Evolutionary conservation across 2,329 filamentous ascomycete genomes (phyloP).

Genomic region (Fusarium sp.): DNA sequence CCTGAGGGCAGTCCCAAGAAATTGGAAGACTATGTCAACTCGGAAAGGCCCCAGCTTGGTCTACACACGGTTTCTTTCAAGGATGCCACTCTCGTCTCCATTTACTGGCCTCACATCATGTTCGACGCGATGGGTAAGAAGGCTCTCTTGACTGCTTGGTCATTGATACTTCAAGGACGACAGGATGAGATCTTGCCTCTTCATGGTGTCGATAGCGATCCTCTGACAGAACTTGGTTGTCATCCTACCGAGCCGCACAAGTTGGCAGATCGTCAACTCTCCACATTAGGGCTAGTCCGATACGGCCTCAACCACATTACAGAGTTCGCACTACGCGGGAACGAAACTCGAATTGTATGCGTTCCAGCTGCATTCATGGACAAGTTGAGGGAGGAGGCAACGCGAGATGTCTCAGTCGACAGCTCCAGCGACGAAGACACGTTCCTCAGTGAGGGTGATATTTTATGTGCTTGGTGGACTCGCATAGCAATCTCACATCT

Average conservation of each 20-base stretch:
- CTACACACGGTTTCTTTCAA: not conserved
- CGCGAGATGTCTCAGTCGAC: not conserved
- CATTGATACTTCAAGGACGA: not conserved
- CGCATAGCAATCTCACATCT: not conserved
- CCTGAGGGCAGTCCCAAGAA: not conserved
- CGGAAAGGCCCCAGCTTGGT: not conserved
- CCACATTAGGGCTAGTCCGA: not conserved
- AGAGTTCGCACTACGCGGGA: not conserved
- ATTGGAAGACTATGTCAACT: not conserved
- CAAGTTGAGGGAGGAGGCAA: not conserved
- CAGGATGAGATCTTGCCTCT: not conserved
- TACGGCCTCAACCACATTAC: not conserved
- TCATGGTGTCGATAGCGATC: not conserved
- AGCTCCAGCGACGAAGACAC: not conserved
- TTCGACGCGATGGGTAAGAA: not conserved
- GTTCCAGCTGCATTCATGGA: not conserved
- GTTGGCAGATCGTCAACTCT: not conserved
- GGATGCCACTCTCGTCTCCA: not conserved
- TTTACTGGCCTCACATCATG: not conserved
- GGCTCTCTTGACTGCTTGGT: not conserved
- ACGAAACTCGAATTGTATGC: not conserved
- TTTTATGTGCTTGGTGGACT: not conserved
- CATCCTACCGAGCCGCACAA: not conserved
- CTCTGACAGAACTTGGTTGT: not conserved
- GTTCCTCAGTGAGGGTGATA: not conserved